Evolutionary conservation across 2,329 filamentous ascomycete species (phyloP), one percentile per base, ranked within the genome.

Genomic region (Aspergillus versicolor): DNA sequence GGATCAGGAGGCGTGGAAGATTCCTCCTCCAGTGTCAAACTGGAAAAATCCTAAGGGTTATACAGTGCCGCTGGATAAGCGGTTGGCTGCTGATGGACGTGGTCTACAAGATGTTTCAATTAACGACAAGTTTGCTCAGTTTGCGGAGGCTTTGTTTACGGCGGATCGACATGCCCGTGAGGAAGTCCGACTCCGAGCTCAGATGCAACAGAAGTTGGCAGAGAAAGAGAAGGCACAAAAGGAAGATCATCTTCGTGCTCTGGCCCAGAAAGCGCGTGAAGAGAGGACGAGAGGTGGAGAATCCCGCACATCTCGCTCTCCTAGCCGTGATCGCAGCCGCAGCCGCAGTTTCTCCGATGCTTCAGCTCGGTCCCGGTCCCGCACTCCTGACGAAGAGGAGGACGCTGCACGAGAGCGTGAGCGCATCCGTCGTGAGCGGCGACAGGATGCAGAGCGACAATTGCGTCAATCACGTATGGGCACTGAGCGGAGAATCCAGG

Each of bases 31-130:
- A 0, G 88, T 99, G 2, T 96, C 91, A 19, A 97, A 97, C 75
- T 99, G 94, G 94, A 99, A 99, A 84, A 99, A 99, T 73, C 91
- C 93, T 1, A 97, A 97, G 79, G 94, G 94, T 67, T 99, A 96
- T 71, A 99, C 94, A 0, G 91, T 99, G 1, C 91, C 94, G 0
- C 76, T 99, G 51, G 94, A 99, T 74, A 99, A 99, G 80, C 88
- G 94, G 70, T 78, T 99, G 65, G 94, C 94, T 17, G 93, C 94
- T 8, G 93, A 97, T 73, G 94, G 94, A 12, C 84, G 94, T 67
- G 91, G 91, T 0, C 73, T 99, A 61, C 92, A 97, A 73, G 94
- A 99, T 71, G 87, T 96, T 42, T 89, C 91, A 6, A 97, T 99
- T 77, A 97, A 96, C 76, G 94, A 99, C 80, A 97, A 97, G 72